Conservation (phyloP, 805 yeast species). For the Wilhelminamyces savonicus region DNA sequence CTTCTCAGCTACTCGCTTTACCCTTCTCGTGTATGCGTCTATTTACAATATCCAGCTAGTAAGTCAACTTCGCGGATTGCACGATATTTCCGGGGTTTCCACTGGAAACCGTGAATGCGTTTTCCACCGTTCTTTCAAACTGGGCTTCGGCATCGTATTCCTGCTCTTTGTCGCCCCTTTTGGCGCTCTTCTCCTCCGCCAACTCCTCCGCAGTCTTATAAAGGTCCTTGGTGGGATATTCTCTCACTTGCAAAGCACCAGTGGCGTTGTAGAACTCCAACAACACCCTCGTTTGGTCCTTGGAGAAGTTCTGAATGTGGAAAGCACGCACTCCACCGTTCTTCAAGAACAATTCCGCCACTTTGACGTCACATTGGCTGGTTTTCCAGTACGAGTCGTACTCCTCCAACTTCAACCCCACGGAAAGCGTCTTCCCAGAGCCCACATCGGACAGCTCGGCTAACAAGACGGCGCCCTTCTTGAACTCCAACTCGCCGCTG, state of each 20-base stretch:
- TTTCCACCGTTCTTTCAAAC: conserved; percentile 22
- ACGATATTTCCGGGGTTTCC: conserved; percentile 36
- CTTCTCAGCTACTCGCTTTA: too few species aligned
- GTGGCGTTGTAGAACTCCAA: conserved; percentile 24
- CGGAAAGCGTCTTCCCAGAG: conserved; percentile 47
- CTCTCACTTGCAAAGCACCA: conserved; percentile 29
- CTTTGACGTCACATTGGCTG: conserved; percentile 45
- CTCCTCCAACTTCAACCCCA: conserved; percentile 47
- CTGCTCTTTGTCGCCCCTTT: conserved; percentile 6
- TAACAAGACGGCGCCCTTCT: conserved; percentile 58
- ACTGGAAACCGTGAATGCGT: conserved; percentile 25
- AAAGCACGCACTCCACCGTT: conserved; percentile 27
- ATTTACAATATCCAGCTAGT: conserved; percentile 7
- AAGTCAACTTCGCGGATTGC: conserved; percentile 22
- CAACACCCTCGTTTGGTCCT: conserved; percentile 23
- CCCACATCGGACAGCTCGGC: conserved; percentile 53
- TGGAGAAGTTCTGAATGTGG: conserved; percentile 15
- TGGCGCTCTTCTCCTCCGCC: conserved; percentile 8
- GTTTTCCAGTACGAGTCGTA: conserved; percentile 52
- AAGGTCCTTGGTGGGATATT: conserved; percentile 22
- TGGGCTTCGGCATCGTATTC: conserved; percentile 17
- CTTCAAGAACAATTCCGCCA: conserved; percentile 43
- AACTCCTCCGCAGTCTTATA: conserved; percentile 6
- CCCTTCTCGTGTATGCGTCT: too few species aligned
- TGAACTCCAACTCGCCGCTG: conserved; percentile 47